These are phyloP conservation scores for Mortierella antarctica DNA, from an alignment of 192 early-diverging fungal genomes.

Conservation along the genomic window DNA sequence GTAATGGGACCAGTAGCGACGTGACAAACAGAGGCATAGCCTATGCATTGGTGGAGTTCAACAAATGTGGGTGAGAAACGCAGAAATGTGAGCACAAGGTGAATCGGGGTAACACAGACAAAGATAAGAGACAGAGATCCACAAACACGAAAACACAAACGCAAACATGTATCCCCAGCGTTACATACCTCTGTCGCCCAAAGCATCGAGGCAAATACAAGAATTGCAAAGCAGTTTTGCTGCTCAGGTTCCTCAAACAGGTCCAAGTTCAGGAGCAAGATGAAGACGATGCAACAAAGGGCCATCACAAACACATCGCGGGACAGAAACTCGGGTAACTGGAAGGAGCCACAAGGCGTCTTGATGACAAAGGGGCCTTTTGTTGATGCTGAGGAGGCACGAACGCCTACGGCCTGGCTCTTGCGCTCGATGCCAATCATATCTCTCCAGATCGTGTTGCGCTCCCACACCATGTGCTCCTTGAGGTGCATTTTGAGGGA, in stretches of 20 bases:
- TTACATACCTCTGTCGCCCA: constrained; percentile 90
- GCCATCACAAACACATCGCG: constrained; percentile 52
- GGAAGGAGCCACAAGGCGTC: constrained; percentile 63
- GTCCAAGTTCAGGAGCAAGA: constrained; percentile 62
- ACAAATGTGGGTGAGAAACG: neutral
- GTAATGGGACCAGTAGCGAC: constrained; percentile 85
- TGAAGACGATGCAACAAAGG: constrained; percentile 70
- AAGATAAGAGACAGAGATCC: neutral
- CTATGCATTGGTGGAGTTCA: constrained; percentile 38
- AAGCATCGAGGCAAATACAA: constrained; percentile 88
- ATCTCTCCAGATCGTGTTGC: constrained; percentile 98
- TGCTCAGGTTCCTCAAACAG: constrained; percentile 81
- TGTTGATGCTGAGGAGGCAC: constrained; percentile 30
- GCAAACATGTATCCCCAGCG: neutral
- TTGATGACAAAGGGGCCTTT: constrained; percentile 35
- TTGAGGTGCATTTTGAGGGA: constrained; percentile 86
- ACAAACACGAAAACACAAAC: neutral
- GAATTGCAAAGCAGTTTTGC: constrained; percentile 91
- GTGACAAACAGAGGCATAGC: constrained; percentile 94
- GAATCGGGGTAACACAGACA: neutral
- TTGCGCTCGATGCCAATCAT: constrained; percentile 92
- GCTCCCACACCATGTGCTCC: constrained; percentile 94
- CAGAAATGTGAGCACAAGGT: neutral
- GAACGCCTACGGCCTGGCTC: constrained; percentile 77
- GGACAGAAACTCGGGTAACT: constrained; percentile 59